Percentiles rank a stretch among this genome's conserved stretches.
Evolutionary conservation across 768 basidiomycete species (phyloP).

Genomic region (Kwoniella heveanensis): DNA sequence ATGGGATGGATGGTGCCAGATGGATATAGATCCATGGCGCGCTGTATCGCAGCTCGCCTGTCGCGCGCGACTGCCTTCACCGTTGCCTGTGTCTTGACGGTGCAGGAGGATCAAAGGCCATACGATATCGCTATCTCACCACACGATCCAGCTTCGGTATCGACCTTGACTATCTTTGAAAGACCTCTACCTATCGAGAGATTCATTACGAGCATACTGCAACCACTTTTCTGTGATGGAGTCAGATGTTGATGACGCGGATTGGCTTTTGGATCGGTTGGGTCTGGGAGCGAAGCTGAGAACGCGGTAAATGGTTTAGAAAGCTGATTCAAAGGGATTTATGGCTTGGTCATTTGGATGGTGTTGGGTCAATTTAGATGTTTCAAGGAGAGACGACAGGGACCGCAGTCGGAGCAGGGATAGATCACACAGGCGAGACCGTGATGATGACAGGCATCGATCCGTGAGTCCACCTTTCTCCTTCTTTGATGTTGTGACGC

Average conservation of each 20-base stretch:
- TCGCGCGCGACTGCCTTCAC: not conserved
- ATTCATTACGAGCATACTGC: too few relatives aligned
- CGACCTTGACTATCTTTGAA: not conserved
- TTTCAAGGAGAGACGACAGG: constrained; percentile 32
- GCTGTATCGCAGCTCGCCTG: not conserved
- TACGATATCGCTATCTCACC: not conserved
- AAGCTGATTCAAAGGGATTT: constrained; percentile 6
- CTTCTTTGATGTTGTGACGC: not conserved
- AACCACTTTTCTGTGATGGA: not conserved
- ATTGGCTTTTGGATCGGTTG: not conserved
- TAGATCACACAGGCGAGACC: constrained; percentile 46
- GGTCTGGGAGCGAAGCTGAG: not conserved
- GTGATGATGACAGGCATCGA: constrained; percentile 57
- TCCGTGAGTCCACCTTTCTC: constrained; percentile 60
- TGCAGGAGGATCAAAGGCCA: not conserved
- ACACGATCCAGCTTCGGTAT: not conserved
- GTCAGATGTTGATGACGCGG: not conserved
- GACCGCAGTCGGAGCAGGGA: constrained; percentile 46
- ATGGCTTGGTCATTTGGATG: constrained; percentile 14
- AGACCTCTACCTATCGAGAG: not conserved
- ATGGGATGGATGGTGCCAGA: not conserved
- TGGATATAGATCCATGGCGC: not conserved
- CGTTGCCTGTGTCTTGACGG: not conserved
- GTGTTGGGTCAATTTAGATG: constrained; percentile 14
- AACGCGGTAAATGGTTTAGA: constrained; percentile 5